phyloP scores from a whole-genome alignment of 345 rosid species.

The Syzygium jambos region DNA sequence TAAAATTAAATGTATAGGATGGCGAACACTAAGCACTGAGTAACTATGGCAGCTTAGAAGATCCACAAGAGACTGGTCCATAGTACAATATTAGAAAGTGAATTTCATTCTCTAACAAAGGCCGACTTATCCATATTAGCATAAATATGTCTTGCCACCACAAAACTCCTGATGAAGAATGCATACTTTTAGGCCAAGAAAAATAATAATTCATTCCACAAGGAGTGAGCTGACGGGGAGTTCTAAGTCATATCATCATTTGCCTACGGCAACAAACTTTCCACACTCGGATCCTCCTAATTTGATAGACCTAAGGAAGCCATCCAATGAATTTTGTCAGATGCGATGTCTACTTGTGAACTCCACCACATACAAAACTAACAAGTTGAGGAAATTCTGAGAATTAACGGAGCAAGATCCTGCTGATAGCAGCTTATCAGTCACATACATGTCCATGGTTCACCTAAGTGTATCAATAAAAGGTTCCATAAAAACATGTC shows the following conservation, averaged over 20 bases:
- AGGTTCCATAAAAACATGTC: neutral
- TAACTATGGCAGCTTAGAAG: neutral
- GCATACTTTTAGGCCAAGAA: neutral
- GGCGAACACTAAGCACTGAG: neutral
- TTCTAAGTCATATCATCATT: neutral
- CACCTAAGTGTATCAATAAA: no score
- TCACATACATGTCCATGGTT: no score
- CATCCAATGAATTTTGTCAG: neutral
- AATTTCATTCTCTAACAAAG: neutral
- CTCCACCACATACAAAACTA: no score
- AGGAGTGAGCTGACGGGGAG: neutral
- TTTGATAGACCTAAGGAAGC: neutral
- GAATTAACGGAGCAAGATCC: no score
- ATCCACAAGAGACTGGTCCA: neutral
- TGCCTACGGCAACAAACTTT: neutral
- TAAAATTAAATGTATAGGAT: neutral
- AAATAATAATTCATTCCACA: no score
- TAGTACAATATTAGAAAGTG: neutral
- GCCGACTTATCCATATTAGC: neutral
- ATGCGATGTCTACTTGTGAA: no score
- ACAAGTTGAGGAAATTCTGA: no score
- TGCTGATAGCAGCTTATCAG: no score
- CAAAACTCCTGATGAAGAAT: neutral
- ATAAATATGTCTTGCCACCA: neutral
- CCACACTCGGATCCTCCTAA: neutral